Conservation (phyloP, 805 yeast species). For the Cyberlindnera suaveolens region DNA sequence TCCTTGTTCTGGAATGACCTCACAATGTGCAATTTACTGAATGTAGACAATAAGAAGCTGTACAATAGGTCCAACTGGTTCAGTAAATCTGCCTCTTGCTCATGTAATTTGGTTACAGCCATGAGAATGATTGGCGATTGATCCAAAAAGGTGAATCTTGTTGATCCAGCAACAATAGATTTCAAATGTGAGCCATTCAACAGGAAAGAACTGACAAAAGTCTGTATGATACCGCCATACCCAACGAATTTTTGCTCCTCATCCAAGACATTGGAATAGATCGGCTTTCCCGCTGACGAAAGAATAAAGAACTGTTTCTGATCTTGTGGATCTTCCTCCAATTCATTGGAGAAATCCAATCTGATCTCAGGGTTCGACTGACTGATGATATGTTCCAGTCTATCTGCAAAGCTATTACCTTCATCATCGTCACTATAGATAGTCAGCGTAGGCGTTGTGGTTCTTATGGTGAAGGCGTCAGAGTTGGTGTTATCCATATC, state of each 20-base stretch:
- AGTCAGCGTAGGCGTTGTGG: constrained; percentile 24
- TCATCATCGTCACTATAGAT: constrained; percentile 23
- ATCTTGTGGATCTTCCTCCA: constrained; percentile 9
- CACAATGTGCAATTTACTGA: constrained; percentile 73
- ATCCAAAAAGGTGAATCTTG: constrained; percentile 52
- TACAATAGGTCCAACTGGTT: constrained; percentile 69
- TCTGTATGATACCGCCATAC: constrained; percentile 75
- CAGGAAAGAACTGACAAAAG: constrained; percentile 67
- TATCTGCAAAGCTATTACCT: constrained; percentile 9
- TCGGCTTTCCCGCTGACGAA: constrained; percentile 84
- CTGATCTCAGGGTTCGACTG: constrained; percentile 14
- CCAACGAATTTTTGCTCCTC: constrained; percentile 57
- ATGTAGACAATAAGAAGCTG: constrained; percentile 71
- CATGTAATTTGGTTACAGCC: constrained; percentile 56
- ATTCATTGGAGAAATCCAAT: constrained; percentile 7
- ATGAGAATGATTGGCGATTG: constrained; percentile 68
- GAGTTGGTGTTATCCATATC: constrained; percentile 2
- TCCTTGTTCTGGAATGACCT: constrained; percentile 64
- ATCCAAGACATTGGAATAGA: constrained; percentile 63
- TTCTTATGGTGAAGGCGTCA: constrained; percentile 18
- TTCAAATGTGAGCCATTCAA: constrained; percentile 33
- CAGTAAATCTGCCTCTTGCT: constrained; percentile 42
- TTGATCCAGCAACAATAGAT: constrained; percentile 45
- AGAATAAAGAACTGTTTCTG: constrained; percentile 70
- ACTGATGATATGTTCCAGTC: constrained; percentile 22